Base-by-base conservation (phyloP, 352 stramenopile genomes). In the Pythium vanterpoolii region DNA sequence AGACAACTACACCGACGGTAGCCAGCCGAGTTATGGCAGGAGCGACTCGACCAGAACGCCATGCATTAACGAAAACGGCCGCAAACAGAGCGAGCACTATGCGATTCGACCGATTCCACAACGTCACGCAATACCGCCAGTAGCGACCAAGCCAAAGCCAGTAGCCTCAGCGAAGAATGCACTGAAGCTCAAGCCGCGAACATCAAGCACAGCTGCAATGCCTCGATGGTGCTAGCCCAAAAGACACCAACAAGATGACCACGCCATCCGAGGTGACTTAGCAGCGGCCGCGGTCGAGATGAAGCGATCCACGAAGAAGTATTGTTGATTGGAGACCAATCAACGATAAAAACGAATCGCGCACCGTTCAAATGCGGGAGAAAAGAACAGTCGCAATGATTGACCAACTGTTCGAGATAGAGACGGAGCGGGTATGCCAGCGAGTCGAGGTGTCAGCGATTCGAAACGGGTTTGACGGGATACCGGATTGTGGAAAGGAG, bases 351-450 rank as follows among this genome's bases (percentile, higher is more conserved):
- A n/a, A 11, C 31, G 31, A 36, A 30, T 52, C 45, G 27, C 45
- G 45, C 45, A 26, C 45, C 45, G 27, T 52, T 26, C 18, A 39
- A 31, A 30, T 27, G 45, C 13, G n/a, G 3, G 28, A 26, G 45
- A 39, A 38, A 18, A 5, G 45, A 52, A 30, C 13, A 42, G 34
- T 21, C 28, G 45, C 13, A 52, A 30, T 18, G 27, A 39, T 18
- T 52, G 45, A 39, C 45, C 45, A 28, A 52, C 45, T 21, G 31
- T 52, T 19, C 27, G 18, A 39, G 27, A 39, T 16, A 52, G 45
- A 51, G 44, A 52, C 36, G 3, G 45, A 52, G 45, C 7, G 9
- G 45, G 45, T 52, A 52, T 52, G 18, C 45, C 45, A 52, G 45
- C 45, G 16, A 28, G 27, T 52, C 16, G 27, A 52, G 9, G 0